Conservation (phyloP, 176 grass and related monocot genomes). For the Cocos nucifera region DNA sequence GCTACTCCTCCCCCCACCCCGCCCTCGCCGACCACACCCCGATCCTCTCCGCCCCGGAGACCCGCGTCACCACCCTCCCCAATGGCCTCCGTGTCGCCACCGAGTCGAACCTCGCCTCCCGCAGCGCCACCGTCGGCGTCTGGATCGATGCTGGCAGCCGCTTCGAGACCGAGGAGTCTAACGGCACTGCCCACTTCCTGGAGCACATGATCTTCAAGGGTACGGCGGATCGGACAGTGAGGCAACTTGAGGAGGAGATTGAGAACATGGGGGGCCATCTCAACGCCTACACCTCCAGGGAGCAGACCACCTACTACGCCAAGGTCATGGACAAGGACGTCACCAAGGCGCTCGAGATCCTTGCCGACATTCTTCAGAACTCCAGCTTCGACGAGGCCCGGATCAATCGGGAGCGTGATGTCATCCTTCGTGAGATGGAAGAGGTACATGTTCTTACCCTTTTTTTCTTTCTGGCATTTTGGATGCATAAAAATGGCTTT, state of each 20-base stretch:
- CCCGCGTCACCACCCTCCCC: constrained; percentile 75
- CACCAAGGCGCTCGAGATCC: constrained; percentile 49
- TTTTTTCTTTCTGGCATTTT: neutral
- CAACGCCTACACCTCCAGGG: constrained; percentile 91
- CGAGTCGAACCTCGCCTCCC: constrained; percentile 61
- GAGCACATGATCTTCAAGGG: constrained; percentile 99
- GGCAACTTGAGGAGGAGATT: constrained; percentile 86
- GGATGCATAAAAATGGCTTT: too few relatives aligned
- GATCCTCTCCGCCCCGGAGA: constrained; percentile 71
- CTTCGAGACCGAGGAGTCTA: constrained; percentile 60
- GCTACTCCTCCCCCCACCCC: constrained; percentile 73
- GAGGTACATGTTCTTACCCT: constrained; percentile 54
- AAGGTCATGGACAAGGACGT: constrained; percentile 91
- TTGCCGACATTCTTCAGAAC: constrained; percentile 79
- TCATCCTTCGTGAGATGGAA: constrained; percentile 92
- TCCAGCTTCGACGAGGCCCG: constrained; percentile 53
- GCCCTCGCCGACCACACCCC: constrained; percentile 59
- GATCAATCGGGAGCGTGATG: constrained; percentile 65
- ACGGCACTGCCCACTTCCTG: constrained; percentile 92
- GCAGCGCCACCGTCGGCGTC: constrained; percentile 78
- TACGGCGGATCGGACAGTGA: constrained; percentile 44
- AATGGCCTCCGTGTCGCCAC: constrained; percentile 87
- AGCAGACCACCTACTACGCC: constrained; percentile 92
- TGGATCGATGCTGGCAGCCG: constrained; percentile 97
- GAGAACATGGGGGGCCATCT: constrained; percentile 92